A percentile compares a stretch with the other conserved stretches of the same genome.
Evolutionary conservation across 1,139 yeast genomes (phyloP).

Genomic region (Magnusiomyces starmeri): DNA sequence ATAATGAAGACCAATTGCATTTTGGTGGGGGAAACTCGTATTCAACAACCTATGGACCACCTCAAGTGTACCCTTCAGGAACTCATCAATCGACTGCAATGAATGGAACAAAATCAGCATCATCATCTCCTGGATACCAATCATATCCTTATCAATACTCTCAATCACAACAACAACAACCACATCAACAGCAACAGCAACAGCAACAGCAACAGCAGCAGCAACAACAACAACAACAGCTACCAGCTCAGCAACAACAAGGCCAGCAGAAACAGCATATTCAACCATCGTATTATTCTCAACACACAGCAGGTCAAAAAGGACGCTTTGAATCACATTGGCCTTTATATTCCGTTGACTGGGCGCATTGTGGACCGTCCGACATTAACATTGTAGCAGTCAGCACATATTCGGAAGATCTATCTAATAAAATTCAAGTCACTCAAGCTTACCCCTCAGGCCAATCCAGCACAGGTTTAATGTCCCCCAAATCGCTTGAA

Average conservation of each 20-base stretch:
- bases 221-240: conserved; percentile 1
- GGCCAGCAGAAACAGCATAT: background rate
- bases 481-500: conserved; percentile 18
- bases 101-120: background rate
- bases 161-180: background rate
- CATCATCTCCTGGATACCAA: conserved; percentile 5
- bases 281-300: background rate
- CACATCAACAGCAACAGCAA: background rate
- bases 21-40: conserved; percentile 8
- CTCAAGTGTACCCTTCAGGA: conserved; percentile 5
- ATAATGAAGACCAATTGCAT: conserved; percentile 5
- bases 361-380: conserved; percentile 43
- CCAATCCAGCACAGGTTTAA: conserved; percentile 21
- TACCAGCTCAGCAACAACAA: conserved; percentile 4
- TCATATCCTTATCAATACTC: background rate
- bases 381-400: conserved; percentile 52
- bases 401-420: conserved; percentile 64
- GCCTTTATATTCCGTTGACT: conserved; percentile 63
- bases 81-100: background rate
- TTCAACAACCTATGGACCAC: conserved; percentile 6
- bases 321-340: conserved; percentile 49
- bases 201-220: conserved; percentile 1
- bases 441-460: conserved; percentile 25
- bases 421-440: conserved; percentile 22
- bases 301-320: background rate